Conservation (phyloP, 2,329 filamentous ascomycete genomes). For the Sporothrix schenckii region DNA sequence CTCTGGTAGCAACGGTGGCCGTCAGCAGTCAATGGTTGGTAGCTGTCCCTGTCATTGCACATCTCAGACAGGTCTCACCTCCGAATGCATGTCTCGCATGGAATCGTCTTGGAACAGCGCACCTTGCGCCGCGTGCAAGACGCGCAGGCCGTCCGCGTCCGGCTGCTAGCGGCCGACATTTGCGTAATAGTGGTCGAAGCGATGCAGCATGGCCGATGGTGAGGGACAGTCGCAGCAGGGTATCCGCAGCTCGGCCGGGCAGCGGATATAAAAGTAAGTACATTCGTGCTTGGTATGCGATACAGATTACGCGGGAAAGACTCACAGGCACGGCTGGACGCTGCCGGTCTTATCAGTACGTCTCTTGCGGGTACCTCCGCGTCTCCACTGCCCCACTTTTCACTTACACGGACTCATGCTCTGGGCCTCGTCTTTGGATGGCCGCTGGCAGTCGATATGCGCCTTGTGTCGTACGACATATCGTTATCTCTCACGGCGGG, state of each 20-base stretch:
- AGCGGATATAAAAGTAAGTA: background rate
- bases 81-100: slow-evolving; percentile 39
- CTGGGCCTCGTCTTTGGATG: background rate
- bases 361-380: slow-evolving; percentile 1
- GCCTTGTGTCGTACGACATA: background rate
- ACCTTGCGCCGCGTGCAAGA: slow-evolving; percentile 39
- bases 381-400: background rate
- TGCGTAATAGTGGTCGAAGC: background rate
- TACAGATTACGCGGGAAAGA: too few relatives aligned
- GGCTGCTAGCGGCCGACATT: background rate
- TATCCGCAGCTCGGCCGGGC: slow-evolving; percentile 14
- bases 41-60: too few relatives aligned
- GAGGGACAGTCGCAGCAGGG: background rate
- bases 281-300: background rate
- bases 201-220: background rate
- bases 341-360: background rate
- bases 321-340: too few relatives aligned
- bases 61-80: slow-evolving; percentile 22
- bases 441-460: background rate
- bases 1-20: slow-evolving; percentile 2
- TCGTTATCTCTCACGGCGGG: background rate
- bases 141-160: slow-evolving; percentile 35
- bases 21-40: background rate
- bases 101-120: slow-evolving; percentile 38
- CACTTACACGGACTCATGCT: background rate